Conservation (phyloP, 139 green algal genomes). For the Mesostigma viride region DNA sequence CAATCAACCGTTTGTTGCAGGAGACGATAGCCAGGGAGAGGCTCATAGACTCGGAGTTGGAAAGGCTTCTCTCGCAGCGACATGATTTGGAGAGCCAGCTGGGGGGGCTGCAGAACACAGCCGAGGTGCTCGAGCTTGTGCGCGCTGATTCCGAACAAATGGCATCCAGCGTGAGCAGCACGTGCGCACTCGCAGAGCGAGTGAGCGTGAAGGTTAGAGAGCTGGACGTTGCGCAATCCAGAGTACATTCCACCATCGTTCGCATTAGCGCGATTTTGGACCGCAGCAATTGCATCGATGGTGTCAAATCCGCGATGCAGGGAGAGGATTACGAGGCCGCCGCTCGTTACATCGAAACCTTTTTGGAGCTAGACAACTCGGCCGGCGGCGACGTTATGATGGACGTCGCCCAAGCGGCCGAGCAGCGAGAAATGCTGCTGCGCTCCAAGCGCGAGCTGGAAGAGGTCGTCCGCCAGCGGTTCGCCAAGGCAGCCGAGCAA, state of each 20-base stretch:
- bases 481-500: conserved; percentile 44
- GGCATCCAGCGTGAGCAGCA: conserved; percentile 36
- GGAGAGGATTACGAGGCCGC: conserved; percentile 63
- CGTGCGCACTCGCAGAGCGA: conserved; percentile 59
- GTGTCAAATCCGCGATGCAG: conserved; percentile 47
- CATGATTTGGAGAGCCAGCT: conserved; percentile 16
- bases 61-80: conserved; percentile 20
- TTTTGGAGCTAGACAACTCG: conserved; percentile 58
- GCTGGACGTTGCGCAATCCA: conserved; percentile 63
- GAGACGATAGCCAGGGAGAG: conserved; percentile 66
- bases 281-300: conserved; percentile 58
- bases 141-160: conserved; percentile 60
- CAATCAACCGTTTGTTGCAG: conserved; percentile 37
- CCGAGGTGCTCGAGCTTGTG: conserved; percentile 53
- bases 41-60: conserved; percentile 57
- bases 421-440: conserved; percentile 30
- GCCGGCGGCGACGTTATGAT: background rate
- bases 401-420: background rate
- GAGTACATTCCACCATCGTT: conserved; percentile 45
- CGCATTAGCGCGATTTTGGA: conserved; percentile 65
- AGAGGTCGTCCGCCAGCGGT: conserved; percentile 41
- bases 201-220: conserved; percentile 61
- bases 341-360: conserved; percentile 30
- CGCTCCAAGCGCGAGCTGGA: conserved; percentile 50
- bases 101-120: background rate